phyloP scores from a whole-genome alignment of 2,329 filamentous ascomycete species.

The Paramyrothecium roridum region DNA sequence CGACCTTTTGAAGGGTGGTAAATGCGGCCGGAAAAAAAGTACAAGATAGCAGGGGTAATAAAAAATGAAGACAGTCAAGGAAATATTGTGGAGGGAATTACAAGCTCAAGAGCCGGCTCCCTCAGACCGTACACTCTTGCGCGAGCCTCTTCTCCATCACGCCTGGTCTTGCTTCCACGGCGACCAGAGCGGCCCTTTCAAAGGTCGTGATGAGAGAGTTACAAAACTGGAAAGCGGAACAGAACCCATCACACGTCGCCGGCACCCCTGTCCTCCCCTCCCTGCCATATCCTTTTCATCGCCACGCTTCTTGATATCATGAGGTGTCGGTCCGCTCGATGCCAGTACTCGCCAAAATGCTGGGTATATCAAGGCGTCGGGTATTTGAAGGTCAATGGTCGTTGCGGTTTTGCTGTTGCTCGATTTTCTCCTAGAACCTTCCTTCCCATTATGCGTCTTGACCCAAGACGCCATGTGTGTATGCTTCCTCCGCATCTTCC shows the following conservation, averaged over 20 bases:
- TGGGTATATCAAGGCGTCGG: not conserved
- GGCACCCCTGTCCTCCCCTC: not conserved
- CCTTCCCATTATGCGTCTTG: not conserved
- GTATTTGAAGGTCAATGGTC: not conserved
- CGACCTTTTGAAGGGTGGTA: not conserved
- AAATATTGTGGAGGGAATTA: constrained; percentile 1
- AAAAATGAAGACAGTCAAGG: not conserved
- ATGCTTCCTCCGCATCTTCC: not conserved
- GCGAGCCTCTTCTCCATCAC: not conserved
- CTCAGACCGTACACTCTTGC: not conserved
- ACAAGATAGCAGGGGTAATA: not conserved
- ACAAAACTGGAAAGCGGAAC: not conserved
- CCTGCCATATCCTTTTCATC: not conserved
- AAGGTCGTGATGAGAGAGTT: not conserved
- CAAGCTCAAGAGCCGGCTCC: constrained; percentile 1
- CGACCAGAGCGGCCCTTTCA: not conserved
- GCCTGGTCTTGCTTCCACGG: not conserved
- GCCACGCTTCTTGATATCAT: not conserved
- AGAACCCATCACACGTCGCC: not conserved
- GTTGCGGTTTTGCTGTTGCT: not conserved
- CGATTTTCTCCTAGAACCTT: not conserved
- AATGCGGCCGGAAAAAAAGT: not conserved
- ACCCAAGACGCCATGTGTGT: not conserved
- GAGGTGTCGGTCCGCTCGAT: not conserved
- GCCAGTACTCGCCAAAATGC: not conserved